phyloP scores from a whole-genome alignment of 2,329 filamentous ascomycete genomes.

The Aphanoascus verrucosus region DNA sequence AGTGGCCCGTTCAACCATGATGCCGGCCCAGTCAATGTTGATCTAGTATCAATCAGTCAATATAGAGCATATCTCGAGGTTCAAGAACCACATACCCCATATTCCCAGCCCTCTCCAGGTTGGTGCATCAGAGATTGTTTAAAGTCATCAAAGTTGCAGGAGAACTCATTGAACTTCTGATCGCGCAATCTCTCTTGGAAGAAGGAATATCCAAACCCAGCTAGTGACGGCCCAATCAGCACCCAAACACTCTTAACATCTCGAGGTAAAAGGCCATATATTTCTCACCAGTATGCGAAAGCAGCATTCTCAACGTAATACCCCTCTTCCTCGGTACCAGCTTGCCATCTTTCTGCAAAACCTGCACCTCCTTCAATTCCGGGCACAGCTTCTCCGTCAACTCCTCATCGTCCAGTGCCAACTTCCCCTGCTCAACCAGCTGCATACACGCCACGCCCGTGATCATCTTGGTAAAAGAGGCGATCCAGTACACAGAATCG shows the following conservation, averaged over 20 bases:
- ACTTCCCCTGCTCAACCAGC: slow-evolving; percentile 35
- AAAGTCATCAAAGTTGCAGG: slow-evolving; percentile 51
- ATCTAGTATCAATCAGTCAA: slow-evolving; percentile 27
- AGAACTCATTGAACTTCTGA: slow-evolving; percentile 39
- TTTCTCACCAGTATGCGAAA: slow-evolving; percentile 38
- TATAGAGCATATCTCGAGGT: slow-evolving; percentile 13
- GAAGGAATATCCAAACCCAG: slow-evolving; percentile 50
- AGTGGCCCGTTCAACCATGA: slow-evolving; percentile 39
- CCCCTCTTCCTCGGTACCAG: slow-evolving; percentile 35
- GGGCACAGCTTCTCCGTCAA: slow-evolving; percentile 34
- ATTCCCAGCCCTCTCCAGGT: slow-evolving; percentile 52
- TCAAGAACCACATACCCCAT: slow-evolving; percentile 38
- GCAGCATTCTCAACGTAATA: slow-evolving; percentile 50
- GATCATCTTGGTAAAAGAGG: slow-evolving; percentile 42
- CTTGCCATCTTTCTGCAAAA: slow-evolving; percentile 29
- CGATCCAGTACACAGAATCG: slow-evolving; percentile 51
- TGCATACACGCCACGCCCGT: slow-evolving; percentile 39
- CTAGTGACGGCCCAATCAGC: slow-evolving; percentile 20
- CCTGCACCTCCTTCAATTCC: slow-evolving; percentile 35
- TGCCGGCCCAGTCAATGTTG: slow-evolving; percentile 45
- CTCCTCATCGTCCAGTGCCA: slow-evolving; percentile 34
- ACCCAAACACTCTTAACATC: background rate
- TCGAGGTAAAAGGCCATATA: background rate
- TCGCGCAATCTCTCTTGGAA: slow-evolving; percentile 42
- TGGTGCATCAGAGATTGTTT: slow-evolving; percentile 49